Percentiles rank a stretch among this genome's conserved stretches.
Conservation (phyloP, 768 basidiomycete species). For the Udeniomyces megalosporus region DNA sequence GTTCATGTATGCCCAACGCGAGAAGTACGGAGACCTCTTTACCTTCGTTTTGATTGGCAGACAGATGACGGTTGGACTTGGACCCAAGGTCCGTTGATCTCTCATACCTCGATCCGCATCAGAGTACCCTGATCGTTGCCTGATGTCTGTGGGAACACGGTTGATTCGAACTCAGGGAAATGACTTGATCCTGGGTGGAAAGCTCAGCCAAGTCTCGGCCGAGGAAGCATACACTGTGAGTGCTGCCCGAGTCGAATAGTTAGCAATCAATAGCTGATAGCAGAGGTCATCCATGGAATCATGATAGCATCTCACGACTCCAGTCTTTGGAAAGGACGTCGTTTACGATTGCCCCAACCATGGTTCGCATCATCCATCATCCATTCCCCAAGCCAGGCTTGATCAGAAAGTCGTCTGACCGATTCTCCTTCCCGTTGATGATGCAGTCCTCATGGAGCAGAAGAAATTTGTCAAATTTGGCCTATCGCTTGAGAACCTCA, state of each 20-base stretch:
- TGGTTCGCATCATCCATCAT: constrained; percentile 13
- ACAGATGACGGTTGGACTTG: constrained; percentile 75
- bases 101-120: background rate
- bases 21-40: constrained; percentile 84
- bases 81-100: constrained; percentile 38
- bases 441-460: constrained; percentile 76
- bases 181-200: constrained; percentile 87
- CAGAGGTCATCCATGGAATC: too few species aligned
- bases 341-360: constrained; percentile 96
- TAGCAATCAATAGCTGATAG: too few species aligned
- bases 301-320: constrained; percentile 78
- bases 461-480: constrained; percentile 83
- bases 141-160: background rate
- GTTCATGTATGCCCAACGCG: constrained; percentile 59
- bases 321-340: constrained; percentile 92
- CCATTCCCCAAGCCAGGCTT: background rate
- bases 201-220: constrained; percentile 76
- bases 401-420: background rate
- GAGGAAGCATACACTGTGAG: constrained; percentile 76
- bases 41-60: constrained; percentile 83
- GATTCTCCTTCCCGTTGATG: background rate
- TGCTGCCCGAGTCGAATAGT: background rate
- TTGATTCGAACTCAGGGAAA: constrained; percentile 42
- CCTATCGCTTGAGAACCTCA: constrained; percentile 78
- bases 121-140: background rate